Base-by-base conservation (phyloP, 169 alveolate species). In the Cryptosporidium viatorum region DNA sequence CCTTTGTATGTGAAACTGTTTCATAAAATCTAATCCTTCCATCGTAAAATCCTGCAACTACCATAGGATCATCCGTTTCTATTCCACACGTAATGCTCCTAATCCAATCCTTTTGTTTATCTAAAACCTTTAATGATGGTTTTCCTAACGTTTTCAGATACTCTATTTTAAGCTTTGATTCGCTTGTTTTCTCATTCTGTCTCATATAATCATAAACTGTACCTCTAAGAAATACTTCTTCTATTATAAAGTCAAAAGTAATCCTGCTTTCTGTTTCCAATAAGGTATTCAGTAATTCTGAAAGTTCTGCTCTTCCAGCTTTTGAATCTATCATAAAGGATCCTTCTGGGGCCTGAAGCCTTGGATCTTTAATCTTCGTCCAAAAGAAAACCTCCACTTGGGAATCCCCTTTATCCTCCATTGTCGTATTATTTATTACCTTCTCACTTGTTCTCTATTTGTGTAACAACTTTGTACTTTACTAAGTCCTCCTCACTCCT, bases 61-160 rank as follows among this genome's bases (percentile, higher is more conserved):
- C 89, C 73, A 80, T 65, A 2, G 89, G 89, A 43, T 80, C 43
- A 29, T 80, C 89, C 39, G 89, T 80, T 23, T 62, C 51, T 39
- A 80, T 21, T 14, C 80, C 71, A 3, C 26, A 21, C 4, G 39
- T 26, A 7, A 80, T 35, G 18, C 75, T 80, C n/a, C 89, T 59
- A 14, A 80, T 80, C 89, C 89, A 80, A 41, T 80, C 89, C 29
- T 62, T 62, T 21, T 60, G 55, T 14, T 80, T 65, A 50, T 80
- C 89, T 18, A 67, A 21, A 62, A 41, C 14, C 18, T 45, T 67
- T 65, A 45, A 10, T n/a, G 41, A 41, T 3, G 89, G 89, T 31
- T 65, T 80, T 6, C 74, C 65, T 5, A 80, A 1, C 6, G 89
- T 45, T 18, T 23, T 59, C 3, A 80, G 9, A 26, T 80, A 80